Evolutionary conservation across 176 grass and related monocot species (phyloP).

Genomic region (Areca catechu): DNA sequence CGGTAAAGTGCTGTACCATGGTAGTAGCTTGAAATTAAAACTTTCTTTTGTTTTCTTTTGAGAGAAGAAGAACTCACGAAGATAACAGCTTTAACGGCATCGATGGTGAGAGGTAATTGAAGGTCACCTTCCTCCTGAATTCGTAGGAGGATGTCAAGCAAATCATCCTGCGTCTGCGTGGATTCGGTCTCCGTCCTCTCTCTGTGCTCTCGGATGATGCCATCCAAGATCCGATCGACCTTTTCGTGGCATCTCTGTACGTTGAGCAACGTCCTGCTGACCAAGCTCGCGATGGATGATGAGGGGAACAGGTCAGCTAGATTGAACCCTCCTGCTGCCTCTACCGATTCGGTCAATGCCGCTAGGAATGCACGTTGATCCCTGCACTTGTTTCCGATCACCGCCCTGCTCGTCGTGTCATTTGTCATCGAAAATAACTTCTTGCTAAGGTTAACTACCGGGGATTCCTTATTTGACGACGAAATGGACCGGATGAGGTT

Average conservation of each 20-base stretch:
- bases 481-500: constrained; percentile 14
- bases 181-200: too few relatives aligned
- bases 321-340: constrained; percentile 12
- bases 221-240: constrained; percentile 19
- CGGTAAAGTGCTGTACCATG: too few relatives aligned
- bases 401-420: constrained; percentile 10
- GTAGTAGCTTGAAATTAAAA: too few relatives aligned
- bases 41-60: too few relatives aligned
- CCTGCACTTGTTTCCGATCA: constrained; percentile 19
- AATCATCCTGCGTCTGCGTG: not conserved
- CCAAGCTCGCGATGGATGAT: not conserved
- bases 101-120: constrained; percentile 13
- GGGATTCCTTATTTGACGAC: not conserved
- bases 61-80: constrained; percentile 12
- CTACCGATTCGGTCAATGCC: constrained; percentile 6
- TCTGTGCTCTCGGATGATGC: constrained; percentile 18
- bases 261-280: constrained; percentile 9
- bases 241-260: constrained; percentile 13
- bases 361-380: constrained; percentile 14
- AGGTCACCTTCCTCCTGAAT: constrained; percentile 23
- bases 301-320: constrained; percentile 33
- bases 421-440: constrained; percentile 5
- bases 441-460: constrained; percentile 17
- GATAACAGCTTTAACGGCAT: constrained; percentile 23
- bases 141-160: constrained; percentile 22